Base-by-base conservation (phyloP, 495 filamentous ascomycete species). In the Penicillium dipodomyicola region DNA sequence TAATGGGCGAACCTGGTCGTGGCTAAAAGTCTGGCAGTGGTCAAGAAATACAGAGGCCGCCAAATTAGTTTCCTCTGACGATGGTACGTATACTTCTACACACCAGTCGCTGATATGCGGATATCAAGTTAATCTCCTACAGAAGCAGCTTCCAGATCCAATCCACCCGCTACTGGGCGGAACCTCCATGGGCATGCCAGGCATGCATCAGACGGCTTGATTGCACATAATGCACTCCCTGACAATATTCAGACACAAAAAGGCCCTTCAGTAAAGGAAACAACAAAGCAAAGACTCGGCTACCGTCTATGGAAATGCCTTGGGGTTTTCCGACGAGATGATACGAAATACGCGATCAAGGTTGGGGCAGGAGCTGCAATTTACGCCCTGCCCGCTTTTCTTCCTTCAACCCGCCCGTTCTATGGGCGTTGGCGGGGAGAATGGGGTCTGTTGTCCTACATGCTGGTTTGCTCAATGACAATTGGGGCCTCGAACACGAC, bases 381-480 rank as follows among this genome's bases (percentile, higher is more conserved):
- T 2, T 97, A 91, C 73, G 92, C 91, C 19, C 79, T 95, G 61
- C 87, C 91, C 44, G 85, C 94, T 7, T 98, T 96, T 67, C 76
- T 97, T 52, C 82, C 85, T 8, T 73, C 79, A 5, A 94, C 89
- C 14, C 79, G 90, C 52, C 89, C 91, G 0, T 77, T 87, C 43
- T 98, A 96, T 65, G 79, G 82, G 20, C 88, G 88, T 60, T 98
- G 92, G 92, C 79, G 93, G 62, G 94, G 93, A 1, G 94, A 98
- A 80, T 98, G 94, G 94, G 94, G 93, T 12, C 77, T 97, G 1
- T 69, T 97, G 37, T 96, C 93, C 0, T 98, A 96, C 74, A 98
- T 98, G 94, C 82, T 97, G 52, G 94, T 98, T 17, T 96, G 93
- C 69, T 89, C 89, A 6, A 97, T 97, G 93, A 97, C 93, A 0